phyloP scores from a whole-genome alignment of 2,329 filamentous ascomycete genomes.

The Myriosclerotinia scirpicola region DNA sequence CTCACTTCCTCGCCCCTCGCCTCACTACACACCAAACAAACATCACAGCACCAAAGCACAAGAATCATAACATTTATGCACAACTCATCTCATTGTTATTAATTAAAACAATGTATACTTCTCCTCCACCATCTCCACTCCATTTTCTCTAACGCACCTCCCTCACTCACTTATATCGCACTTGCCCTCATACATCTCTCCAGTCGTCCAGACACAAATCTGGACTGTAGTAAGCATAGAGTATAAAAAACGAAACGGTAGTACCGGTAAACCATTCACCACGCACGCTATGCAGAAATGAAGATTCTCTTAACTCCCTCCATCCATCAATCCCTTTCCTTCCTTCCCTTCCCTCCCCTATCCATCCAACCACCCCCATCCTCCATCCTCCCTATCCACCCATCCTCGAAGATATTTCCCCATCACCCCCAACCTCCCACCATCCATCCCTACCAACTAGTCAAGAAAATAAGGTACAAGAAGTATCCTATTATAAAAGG shows the following conservation, averaged over 20 bases:
- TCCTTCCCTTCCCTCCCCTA: background rate
- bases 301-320: conserved; percentile 14
- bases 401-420: background rate
- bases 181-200: background rate
- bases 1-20: no score
- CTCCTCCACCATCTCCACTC: background rate
- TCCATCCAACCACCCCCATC: background rate
- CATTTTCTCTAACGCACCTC: no score
- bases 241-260: conserved; percentile 14
- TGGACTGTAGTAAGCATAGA: background rate
- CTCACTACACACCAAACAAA: no score
- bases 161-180: background rate
- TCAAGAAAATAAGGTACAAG: conserved; percentile 21
- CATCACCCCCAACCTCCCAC: background rate
- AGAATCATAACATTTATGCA: background rate
- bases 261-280: conserved; percentile 14
- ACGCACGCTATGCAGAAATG: conserved; percentile 31
- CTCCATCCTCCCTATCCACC: background rate
- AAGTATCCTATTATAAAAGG: conserved; percentile 17
- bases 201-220: conserved; percentile 12
- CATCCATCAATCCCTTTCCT: conserved; percentile 11
- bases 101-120: conserved; percentile 14
- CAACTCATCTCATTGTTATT: conserved; percentile 8
- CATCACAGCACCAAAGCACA: background rate
- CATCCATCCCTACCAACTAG: conserved; percentile 1